Base-by-base conservation (phyloP, 2,329 filamentous ascomycete genomes). In the Bipolaris bicolor region DNA sequence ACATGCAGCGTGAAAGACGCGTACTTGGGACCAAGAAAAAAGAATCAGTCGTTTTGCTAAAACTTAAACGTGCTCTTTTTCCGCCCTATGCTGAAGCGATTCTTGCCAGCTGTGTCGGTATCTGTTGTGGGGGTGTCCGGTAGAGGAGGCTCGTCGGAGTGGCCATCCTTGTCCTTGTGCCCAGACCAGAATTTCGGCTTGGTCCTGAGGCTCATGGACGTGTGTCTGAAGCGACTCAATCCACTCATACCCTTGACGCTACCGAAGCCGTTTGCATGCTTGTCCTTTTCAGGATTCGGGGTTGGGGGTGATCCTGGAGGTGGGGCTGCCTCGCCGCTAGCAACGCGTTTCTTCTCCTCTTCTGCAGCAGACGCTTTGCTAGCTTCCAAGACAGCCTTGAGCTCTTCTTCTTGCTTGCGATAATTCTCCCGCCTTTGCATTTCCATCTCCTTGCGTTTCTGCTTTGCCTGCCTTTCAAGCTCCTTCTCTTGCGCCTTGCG, bases 121-220 rank as follows among this genome's bases (percentile, higher is more conserved):
- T 78, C 49, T 73, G 75, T 46, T 77, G 69, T 39, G 60, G 75
- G 39, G 52, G 57, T 52, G 33, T 61, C 63, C 18, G 65, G 70
- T 50, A 65, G 49, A 10, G 44, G 49, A 7, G 48, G 49, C 16
- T 66, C 67, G 3, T 54, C 58, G 20, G 63, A 36, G n/a, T 69
- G 72, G 24, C 65, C 39, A 15, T 72, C 71, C 39, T 71, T 71
- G 29, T 71, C 68, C 58, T 16, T 77, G 73, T 37, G 70, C 69
- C 39, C 82, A 79, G 88, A 78, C 69, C 90, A 90, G 31, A 84
- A 85, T 68, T 91, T 88, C 64, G 90, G 90, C 76, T 89, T 91
- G 61, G 88, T 86, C 47, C 90, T 86, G 80, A 96, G 84, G 62
- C 90, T 92, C 79, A 91, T 94, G 74, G 88, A 91, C 9, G 86